These are phyloP conservation scores for Volvox carteri DNA, from an alignment of 163 green algal species.

Conservation along the genomic window DNA sequence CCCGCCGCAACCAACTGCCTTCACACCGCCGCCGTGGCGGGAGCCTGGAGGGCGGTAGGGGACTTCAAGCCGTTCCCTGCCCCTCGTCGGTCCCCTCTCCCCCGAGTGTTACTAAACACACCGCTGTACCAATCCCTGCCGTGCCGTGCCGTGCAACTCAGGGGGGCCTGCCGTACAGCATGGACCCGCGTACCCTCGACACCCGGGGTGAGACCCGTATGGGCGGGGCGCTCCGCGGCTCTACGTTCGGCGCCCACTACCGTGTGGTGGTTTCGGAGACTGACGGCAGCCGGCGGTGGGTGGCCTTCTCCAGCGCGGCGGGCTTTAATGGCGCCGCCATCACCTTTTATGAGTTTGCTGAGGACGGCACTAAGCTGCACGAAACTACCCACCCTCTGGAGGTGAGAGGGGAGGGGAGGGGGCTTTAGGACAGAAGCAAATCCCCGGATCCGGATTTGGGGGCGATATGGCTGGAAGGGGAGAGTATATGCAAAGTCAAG, in stretches of 20 bases:
- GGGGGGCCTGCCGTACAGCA: slow-evolving; percentile 77
- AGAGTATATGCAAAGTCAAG: too few relatives aligned
- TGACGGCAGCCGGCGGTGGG: slow-evolving; percentile 40
- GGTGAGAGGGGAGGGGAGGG: slow-evolving; percentile 7
- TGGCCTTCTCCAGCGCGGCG: slow-evolving; percentile 27
- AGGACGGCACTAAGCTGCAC: slow-evolving; percentile 55
- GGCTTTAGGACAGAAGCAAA: too few relatives aligned
- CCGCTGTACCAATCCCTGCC: too few relatives aligned
- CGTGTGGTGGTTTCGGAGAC: not conserved
- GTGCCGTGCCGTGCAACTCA: too few relatives aligned
- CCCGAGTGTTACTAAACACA: too few relatives aligned
- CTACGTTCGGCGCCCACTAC: slow-evolving; percentile 38
- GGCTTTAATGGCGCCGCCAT: not conserved
- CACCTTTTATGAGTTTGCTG: slow-evolving; percentile 70
- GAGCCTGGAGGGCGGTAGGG: too few relatives aligned
- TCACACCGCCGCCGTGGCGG: not conserved
- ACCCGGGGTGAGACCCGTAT: slow-evolving; percentile 73
- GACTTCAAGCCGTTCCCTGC: too few relatives aligned
- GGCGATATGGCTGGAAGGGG: too few relatives aligned
- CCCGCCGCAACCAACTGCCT: not conserved
- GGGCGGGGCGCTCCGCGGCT: slow-evolving; percentile 57
- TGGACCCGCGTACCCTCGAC: slow-evolving; percentile 70
- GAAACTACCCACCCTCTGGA: slow-evolving; percentile 48
- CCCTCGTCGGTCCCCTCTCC: too few relatives aligned
- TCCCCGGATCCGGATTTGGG: too few relatives aligned